Evolutionary conservation across 2,329 filamentous ascomycete genomes (phyloP).

Genomic region (Aspergillus sp.): DNA sequence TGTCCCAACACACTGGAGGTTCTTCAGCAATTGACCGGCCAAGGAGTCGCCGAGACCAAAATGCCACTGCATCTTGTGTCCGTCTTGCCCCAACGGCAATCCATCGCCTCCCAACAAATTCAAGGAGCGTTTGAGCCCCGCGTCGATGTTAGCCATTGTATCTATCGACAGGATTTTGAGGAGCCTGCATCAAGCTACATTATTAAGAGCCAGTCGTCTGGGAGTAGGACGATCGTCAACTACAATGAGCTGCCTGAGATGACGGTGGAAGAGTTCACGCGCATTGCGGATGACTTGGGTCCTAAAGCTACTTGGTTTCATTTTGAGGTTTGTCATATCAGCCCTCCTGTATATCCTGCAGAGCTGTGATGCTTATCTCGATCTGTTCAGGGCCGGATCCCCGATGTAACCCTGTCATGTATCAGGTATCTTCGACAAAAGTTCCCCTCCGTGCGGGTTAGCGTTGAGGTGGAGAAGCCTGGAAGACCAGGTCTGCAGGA

Average conservation of each 20-base stretch:
- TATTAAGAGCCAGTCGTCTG: conserved; percentile 58
- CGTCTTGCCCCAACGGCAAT: conserved; percentile 53
- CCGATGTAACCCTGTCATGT: conserved; percentile 58
- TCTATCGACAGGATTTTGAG: conserved; percentile 55
- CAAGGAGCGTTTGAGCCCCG: conserved; percentile 51
- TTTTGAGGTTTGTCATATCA: conserved; percentile 57
- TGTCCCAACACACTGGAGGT: conserved; percentile 70
- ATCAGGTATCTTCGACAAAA: conserved; percentile 54
- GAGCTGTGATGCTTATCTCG: not conserved
- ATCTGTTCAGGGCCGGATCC: conserved; percentile 57
- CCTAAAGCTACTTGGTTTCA: conserved; percentile 60
- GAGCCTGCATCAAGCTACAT: conserved; percentile 69
- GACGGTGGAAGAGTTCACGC: conserved; percentile 59
- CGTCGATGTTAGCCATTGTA: conserved; percentile 55
- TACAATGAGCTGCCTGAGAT: conserved; percentile 68
- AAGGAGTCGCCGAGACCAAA: conserved; percentile 5
- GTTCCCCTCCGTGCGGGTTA: conserved; percentile 52
- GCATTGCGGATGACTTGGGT: conserved; percentile 40
- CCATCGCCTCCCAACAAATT: conserved; percentile 53
- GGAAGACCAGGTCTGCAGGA: conserved; percentile 57
- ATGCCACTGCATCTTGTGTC: conserved; percentile 38
- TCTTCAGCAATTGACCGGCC: conserved; percentile 58
- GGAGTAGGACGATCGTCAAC: conserved; percentile 68
- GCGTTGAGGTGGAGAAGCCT: conserved; percentile 72
- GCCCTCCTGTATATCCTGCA: not conserved